Evolutionary conservation across 257 asterid genomes (phyloP), one percentile per base, ranked within the genome.

Genomic region (Capsicum pubescens): DNA sequence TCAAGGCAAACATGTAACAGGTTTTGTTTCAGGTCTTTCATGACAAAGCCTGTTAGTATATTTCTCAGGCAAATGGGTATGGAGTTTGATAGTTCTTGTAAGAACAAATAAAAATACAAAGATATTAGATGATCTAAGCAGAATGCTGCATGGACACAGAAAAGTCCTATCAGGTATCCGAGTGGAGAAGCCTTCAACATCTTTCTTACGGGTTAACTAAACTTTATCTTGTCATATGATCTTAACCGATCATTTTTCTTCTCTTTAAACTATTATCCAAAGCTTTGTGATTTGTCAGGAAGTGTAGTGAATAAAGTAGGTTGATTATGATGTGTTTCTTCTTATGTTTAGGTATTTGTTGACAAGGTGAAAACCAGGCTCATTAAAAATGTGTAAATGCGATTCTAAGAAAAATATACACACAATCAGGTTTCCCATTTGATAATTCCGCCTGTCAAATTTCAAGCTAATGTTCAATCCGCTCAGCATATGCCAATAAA

Each of bases 11-110:
- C 48, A 76, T 32, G 48, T 52, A 76, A 26, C 63, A 13, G 7
- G 15, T 76, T 76, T 26, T 52, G 61, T 50, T 72, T 76, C 81
- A 76, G 81, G 26, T 52, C 46, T 14, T 76, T 76, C 39, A 3
- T 76, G 58, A 76, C 19, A 26, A 52, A 52, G 46, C 81, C 81
- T 52, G 35, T 76, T 52, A 3, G 13, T 36, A 17, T 36, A n/a
- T 52, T 76, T 76, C 64, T 76, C 26, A 26, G 63, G 63, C 48
- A 52, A 52, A 74, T 48, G 61, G 11, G 3, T 50, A 50, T 3
- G 81, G 81, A 54, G 26, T 76, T 76, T 52, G 64, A 52, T 5
- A 4, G 81, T 55, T 54, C 11, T 52, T 54, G 26, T 52, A 76
- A 76, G 81, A 76, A 54, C 48, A 76, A 68, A 76, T 76, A 76